These are phyloP conservation scores for Powellomyces hirtus DNA, from an alignment of 192 early-diverging fungal species.

Conservation along the genomic window DNA sequence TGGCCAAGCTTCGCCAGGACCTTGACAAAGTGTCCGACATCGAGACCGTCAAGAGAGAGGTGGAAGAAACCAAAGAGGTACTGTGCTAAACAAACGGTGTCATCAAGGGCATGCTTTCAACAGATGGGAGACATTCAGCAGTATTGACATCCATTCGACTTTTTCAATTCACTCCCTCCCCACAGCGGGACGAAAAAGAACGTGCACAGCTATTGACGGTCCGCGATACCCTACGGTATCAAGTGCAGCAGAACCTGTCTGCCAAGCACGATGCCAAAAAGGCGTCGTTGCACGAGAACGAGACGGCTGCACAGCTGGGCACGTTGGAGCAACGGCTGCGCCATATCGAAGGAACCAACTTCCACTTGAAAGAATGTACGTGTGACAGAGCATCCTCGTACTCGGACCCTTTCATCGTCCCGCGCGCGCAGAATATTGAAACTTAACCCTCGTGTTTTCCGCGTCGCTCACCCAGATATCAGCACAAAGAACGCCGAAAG, in stretches of 20 bases:
- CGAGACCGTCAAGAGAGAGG: conserved; percentile 41
- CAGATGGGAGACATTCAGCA: too few relatives aligned
- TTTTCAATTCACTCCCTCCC: too few relatives aligned
- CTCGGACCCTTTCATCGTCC: not conserved
- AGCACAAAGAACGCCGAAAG: conserved; percentile 52
- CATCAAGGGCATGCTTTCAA: too few relatives aligned
- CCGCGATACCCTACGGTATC: conserved; percentile 34
- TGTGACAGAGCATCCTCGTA: conserved; percentile 8
- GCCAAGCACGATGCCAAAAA: conserved; percentile 48
- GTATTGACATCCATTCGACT: too few relatives aligned
- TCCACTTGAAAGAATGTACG: conserved; percentile 56
- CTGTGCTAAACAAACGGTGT: not conserved
- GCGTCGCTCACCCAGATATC: conserved; percentile 47
- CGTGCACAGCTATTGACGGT: conserved; percentile 30
- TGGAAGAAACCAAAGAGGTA: conserved; percentile 5
- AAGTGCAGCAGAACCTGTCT: conserved; percentile 30
- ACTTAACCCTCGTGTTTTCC: not conserved
- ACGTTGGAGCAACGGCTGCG: conserved; percentile 51
- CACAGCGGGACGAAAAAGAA: conserved; percentile 43
- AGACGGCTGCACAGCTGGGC: conserved; percentile 50
- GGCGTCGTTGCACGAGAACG: conserved; percentile 53
- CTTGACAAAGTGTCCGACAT: conserved; percentile 44
- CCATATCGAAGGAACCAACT: conserved; percentile 50
- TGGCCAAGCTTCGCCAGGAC: conserved; percentile 30
- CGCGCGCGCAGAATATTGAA: not conserved